Conservation (phyloP, 768 basidiomycete genomes). For the Amanita brunnescens region DNA sequence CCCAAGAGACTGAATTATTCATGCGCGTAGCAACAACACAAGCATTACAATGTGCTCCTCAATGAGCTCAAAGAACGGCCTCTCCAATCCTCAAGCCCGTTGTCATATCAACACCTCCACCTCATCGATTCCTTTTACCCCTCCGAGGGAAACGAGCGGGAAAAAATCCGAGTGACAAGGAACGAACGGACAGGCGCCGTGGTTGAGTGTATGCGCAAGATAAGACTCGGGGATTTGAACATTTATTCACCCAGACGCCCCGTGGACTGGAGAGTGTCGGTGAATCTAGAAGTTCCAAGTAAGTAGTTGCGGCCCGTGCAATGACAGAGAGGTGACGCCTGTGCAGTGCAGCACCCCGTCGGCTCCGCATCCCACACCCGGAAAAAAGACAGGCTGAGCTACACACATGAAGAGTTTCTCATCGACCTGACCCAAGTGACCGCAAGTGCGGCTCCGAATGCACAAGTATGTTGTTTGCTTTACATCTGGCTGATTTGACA, state of each 20-base stretch:
- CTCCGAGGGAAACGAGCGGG: slow-evolving; percentile 28
- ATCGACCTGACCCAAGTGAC: slow-evolving; percentile 94
- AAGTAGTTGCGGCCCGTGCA: slow-evolving; percentile 14
- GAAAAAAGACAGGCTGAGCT: slow-evolving; percentile 87
- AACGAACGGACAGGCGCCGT: slow-evolving; percentile 66
- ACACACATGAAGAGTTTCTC: slow-evolving; percentile 86
- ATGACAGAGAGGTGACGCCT: neutral
- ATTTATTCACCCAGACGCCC: slow-evolving; percentile 72
- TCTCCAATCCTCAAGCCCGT: slow-evolving; percentile 42
- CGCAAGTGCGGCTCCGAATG: slow-evolving; percentile 36
- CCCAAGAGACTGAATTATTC: neutral
- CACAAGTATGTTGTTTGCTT: slow-evolving; percentile 36
- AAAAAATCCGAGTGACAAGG: slow-evolving; percentile 77
- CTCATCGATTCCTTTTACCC: slow-evolving; percentile 76
- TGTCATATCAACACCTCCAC: slow-evolving; percentile 70
- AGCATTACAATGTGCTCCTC: slow-evolving; percentile 78
- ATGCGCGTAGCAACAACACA: slow-evolving; percentile 69
- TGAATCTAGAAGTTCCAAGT: slow-evolving; percentile 89
- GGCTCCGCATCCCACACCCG: slow-evolving; percentile 54
- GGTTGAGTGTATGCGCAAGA: slow-evolving; percentile 66
- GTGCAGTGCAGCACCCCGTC: slow-evolving; percentile 57
- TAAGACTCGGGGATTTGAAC: slow-evolving; percentile 81
- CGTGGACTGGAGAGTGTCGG: slow-evolving; percentile 91
- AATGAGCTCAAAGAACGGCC: slow-evolving; percentile 62
- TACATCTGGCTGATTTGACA: slow-evolving; percentile 1